These are phyloP conservation scores for Flaveria robusta DNA, from an alignment of 129 eudicot species.

Conservation along the genomic window DNA sequence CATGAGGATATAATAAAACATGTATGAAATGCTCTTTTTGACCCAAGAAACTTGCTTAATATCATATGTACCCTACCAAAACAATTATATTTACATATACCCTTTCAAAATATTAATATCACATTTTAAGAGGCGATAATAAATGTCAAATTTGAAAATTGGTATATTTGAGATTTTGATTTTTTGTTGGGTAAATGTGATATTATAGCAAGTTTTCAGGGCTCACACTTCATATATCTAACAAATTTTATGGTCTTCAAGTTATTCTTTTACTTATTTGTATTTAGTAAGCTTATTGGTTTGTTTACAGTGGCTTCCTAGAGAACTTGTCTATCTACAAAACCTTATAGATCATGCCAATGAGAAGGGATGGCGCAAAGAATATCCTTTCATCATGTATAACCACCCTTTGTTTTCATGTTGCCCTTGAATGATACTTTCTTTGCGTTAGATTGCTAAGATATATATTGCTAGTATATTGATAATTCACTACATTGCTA, in stretches of 20 bases:
- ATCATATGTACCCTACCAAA: neutral
- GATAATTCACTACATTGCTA: neutral
- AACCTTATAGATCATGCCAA: slow-evolving; percentile 87
- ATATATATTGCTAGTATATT: neutral
- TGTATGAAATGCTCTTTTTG: slow-evolving; percentile 47
- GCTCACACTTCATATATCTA: neutral
- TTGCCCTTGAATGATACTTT: neutral
- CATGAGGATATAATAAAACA: slow-evolving; percentile 79
- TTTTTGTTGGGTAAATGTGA: neutral
- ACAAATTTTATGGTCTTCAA: neutral
- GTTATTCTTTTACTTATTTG: slow-evolving; percentile 3
- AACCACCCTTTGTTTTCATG: too few species aligned
- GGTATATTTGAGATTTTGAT: neutral
- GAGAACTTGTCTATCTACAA: slow-evolving; percentile 60
- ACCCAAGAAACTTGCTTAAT: neutral
- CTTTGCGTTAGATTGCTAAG: neutral
- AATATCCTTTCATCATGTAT: slow-evolving; percentile 67
- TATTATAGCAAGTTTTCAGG: neutral
- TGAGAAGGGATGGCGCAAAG: slow-evolving; percentile 90
- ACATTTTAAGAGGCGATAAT: neutral
- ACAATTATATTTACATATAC: too few species aligned
- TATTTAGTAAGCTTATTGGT: slow-evolving; percentile 7
- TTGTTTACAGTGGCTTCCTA: slow-evolving; percentile 62
- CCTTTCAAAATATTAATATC: neutral
- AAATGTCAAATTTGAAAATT: neutral